phyloP scores from a whole-genome alignment of 306 rosid species.

The Rosa rugosa region DNA sequence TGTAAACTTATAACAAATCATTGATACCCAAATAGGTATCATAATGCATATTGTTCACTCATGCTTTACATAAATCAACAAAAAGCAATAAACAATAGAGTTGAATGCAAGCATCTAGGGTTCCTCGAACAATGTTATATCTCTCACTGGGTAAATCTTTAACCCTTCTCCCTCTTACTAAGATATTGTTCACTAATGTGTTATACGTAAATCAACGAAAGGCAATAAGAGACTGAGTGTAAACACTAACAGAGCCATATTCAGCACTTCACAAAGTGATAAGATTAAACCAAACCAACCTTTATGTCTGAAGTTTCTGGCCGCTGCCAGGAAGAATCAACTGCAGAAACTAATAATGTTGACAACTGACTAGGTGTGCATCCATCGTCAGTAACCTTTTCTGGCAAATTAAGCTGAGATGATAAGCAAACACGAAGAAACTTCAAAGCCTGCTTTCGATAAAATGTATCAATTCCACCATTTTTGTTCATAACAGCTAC shows the following conservation, averaged over 20 bases:
- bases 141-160: too few species aligned
- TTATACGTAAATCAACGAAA: background rate
- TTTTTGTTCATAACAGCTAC: conserved; percentile 74
- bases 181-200: background rate
- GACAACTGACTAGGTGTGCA: conserved; percentile 72
- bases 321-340: conserved; percentile 68
- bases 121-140: too few species aligned
- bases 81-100: background rate
- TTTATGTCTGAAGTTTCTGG: conserved; percentile 72
- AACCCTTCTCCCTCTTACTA: too few species aligned
- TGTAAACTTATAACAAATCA: background rate
- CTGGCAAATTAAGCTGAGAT: conserved; percentile 97
- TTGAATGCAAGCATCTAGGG: background rate
- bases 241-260: background rate
- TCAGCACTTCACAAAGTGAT: conserved; percentile 7
- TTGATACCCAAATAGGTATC: background rate
- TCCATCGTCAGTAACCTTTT: conserved; percentile 73
- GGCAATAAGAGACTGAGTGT: background rate
- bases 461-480: conserved; percentile 75
- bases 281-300: conserved; percentile 48
- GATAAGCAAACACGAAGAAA: conserved; percentile 89
- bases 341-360: conserved; percentile 63
- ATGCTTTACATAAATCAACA: background rate
- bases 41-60: background rate
- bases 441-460: conserved; percentile 80